These are phyloP conservation scores for Suillus subluteus DNA, from an alignment of 768 basidiomycete species.

Conservation along the genomic window DNA sequence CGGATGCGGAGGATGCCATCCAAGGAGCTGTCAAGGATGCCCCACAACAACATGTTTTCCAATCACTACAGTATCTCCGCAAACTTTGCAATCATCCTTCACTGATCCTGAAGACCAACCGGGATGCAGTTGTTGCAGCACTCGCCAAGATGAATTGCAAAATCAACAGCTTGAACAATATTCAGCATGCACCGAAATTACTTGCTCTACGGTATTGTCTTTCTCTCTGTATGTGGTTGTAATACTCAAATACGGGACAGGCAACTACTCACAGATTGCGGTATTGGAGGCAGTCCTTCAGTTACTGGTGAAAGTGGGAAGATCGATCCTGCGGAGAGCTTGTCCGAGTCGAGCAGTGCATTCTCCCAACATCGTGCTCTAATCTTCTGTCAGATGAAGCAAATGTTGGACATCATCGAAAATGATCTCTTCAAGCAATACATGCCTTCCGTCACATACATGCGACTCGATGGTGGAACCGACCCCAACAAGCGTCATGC, in stretches of 20 bases:
- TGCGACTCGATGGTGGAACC: constrained; percentile 94
- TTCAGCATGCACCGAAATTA: constrained; percentile 92
- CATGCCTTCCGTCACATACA: constrained; percentile 97
- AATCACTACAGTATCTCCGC: constrained; percentile 93
- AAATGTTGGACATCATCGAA: constrained; percentile 98
- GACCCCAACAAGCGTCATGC: constrained; percentile 95
- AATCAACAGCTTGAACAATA: constrained; percentile 61
- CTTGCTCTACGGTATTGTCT: constrained; percentile 79
- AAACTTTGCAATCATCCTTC: constrained; percentile 98
- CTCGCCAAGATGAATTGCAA: constrained; percentile 58
- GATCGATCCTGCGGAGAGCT: constrained; percentile 66
- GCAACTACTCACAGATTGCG: constrained; percentile 93
- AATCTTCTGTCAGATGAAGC: constrained; percentile 99
- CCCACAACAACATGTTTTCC: constrained; percentile 90
- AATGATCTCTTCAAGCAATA: constrained; percentile 85
- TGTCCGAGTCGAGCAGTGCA: constrained; percentile 50
- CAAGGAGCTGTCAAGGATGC: constrained; percentile 41
- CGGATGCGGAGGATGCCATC: constrained; percentile 67
- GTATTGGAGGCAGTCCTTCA: constrained; percentile 68
- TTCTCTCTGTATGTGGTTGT: background rate
- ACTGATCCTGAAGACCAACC: constrained; percentile 79
- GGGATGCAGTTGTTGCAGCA: constrained; percentile 57
- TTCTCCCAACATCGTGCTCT: constrained; percentile 98
- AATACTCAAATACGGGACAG: constrained; percentile 42
- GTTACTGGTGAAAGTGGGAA: constrained; percentile 58